Percentiles rank a stretch among this genome's conserved stretches.
Evolutionary conservation across 768 basidiomycete genomes (phyloP).

Genomic region (Chiua virens): DNA sequence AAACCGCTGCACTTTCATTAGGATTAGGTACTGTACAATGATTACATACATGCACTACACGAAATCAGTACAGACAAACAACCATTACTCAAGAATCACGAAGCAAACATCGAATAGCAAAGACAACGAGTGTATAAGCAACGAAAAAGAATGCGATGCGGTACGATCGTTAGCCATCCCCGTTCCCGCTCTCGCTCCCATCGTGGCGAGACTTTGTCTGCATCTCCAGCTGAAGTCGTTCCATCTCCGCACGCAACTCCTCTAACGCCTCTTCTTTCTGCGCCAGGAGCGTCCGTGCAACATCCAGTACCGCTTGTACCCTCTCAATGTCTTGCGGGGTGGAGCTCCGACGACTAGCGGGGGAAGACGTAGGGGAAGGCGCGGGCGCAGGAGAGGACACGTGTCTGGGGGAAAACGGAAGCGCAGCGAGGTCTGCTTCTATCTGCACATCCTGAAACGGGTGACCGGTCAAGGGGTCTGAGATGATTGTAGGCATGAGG

Average conservation of each 20-base stretch:
- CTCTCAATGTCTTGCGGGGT: slow-evolving; percentile 17
- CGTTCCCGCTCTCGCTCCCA: not conserved
- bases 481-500: slow-evolving; percentile 37
- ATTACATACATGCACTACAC: no score
- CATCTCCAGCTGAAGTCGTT: slow-evolving; percentile 14
- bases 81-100: no score
- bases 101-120: not conserved
- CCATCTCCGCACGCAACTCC: slow-evolving; percentile 24
- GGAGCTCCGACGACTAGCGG: slow-evolving; percentile 2
- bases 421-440: slow-evolving; percentile 15
- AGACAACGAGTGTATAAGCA: not conserved
- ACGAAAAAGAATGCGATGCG: not conserved
- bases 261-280: slow-evolving; percentile 23
- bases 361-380: not conserved
- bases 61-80: no score
- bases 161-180: no score
- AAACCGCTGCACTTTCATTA: no score
- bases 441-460: not conserved
- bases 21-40: no score
- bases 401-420: slow-evolving; percentile 20
- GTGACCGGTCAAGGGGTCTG: slow-evolving; percentile 5
- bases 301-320: slow-evolving; percentile 21
- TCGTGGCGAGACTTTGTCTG: not conserved
- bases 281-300: slow-evolving; percentile 18
- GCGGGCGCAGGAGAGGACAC: slow-evolving; percentile 16